Conservation (phyloP, 2,329 filamentous ascomycete genomes). For the Periglandula ipomoeae region DNA sequence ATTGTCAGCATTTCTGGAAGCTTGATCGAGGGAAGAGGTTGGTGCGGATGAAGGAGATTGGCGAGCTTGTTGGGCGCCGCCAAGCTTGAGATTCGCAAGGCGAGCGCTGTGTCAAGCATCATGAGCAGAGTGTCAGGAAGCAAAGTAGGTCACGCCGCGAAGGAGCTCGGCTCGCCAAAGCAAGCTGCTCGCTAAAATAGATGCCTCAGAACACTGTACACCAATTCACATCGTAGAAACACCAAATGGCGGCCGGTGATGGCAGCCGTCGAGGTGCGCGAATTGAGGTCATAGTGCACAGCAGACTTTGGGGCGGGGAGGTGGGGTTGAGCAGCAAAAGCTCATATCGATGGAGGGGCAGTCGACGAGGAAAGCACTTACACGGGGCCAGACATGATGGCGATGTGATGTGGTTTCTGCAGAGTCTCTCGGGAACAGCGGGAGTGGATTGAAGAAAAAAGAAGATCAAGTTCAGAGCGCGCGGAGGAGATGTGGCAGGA, state of each 20-base stretch:
- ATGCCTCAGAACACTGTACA: background rate
- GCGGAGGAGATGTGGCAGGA: constrained; percentile 8
- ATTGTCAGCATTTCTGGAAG: constrained; percentile 45
- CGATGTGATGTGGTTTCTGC: constrained; percentile 3
- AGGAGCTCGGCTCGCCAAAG: background rate
- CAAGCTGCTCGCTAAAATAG: background rate
- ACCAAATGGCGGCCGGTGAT: constrained; percentile 13
- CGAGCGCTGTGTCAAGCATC: constrained; percentile 51
- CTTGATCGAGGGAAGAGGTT: constrained; percentile 15
- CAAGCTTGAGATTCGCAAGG: constrained; percentile 64
- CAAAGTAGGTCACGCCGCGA: constrained; percentile 1
- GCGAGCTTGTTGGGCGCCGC: constrained; percentile 46
- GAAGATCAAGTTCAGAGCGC: constrained; percentile 8
- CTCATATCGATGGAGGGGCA: constrained; percentile 13
- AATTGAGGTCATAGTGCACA: constrained; percentile 24
- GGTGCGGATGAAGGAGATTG: constrained; percentile 22
- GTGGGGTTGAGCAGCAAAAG: constrained; percentile 24
- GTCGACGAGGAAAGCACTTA: constrained; percentile 37
- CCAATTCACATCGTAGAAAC: constrained; percentile 7
- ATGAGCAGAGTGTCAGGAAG: constrained; percentile 24
- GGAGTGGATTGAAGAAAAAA: constrained; percentile 9
- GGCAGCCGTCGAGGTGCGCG: constrained; percentile 19
- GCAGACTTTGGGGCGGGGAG: constrained; percentile 26
- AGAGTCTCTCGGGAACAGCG: constrained; percentile 1
- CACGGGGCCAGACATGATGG: constrained; percentile 57